Evolutionary conservation across 2,329 filamentous ascomycete genomes (phyloP).

Genomic region (Aspergillus tamarii): DNA sequence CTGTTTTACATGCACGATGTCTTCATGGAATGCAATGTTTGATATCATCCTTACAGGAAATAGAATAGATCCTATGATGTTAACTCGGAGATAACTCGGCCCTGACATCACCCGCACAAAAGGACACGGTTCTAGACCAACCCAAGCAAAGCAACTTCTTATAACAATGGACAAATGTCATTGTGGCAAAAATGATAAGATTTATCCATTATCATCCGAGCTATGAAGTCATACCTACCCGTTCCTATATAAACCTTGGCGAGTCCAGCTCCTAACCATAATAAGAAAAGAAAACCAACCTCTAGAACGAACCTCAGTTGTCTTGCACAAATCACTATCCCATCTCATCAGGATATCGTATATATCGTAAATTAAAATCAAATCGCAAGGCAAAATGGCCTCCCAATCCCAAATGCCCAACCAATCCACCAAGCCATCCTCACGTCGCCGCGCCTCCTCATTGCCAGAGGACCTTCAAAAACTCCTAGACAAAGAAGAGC

Average conservation of each 20-base stretch:
- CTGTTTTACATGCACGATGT: neutral
- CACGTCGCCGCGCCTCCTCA: neutral
- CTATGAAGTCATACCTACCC: neutral
- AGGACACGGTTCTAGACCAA: neutral
- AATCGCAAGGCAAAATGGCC: neutral
- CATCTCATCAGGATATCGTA: neutral
- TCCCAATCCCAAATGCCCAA: neutral
- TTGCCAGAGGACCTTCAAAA: neutral
- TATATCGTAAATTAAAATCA: neutral
- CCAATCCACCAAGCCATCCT: neutral
- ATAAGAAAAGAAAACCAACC: too few relatives aligned
- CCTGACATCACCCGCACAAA: neutral
- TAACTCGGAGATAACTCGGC: neutral
- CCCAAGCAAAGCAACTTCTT: neutral
- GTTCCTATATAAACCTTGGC: neutral
- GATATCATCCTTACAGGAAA: neutral
- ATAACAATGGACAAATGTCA: neutral
- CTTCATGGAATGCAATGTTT: neutral
- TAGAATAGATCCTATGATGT: neutral
- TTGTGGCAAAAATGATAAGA: neutral
- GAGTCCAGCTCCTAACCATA: neutral
- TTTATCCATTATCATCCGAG: neutral
- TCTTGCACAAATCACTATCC: neutral
- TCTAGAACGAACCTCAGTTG: neutral
- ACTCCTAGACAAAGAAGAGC: conserved; percentile 1